Evolutionary conservation across 2,329 filamentous ascomycete genomes (phyloP).

Genomic region (Colletotrichum musae): DNA sequence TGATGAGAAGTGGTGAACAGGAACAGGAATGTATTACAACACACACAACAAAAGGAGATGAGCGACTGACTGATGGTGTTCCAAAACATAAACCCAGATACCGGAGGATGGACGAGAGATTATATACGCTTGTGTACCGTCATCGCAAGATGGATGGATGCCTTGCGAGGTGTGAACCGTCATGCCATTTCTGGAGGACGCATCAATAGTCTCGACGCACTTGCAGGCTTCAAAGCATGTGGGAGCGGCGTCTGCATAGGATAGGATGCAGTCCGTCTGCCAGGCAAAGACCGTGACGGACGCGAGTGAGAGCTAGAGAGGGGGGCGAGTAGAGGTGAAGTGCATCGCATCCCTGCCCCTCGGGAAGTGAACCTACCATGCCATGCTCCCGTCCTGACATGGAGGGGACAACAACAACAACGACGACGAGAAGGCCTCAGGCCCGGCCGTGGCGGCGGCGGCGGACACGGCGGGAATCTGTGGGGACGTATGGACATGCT

Average conservation of each 20-base stretch:
- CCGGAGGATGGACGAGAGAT: slow-evolving; percentile 8
- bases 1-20: slow-evolving; percentile 10
- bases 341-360: slow-evolving; percentile 27
- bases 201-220: slow-evolving; percentile 35
- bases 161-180: not conserved
- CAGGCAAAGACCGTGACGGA: slow-evolving; percentile 4
- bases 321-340: slow-evolving; percentile 22
- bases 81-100: not conserved
- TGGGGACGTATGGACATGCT: slow-evolving; percentile 27
- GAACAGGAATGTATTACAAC: slow-evolving; percentile 9
- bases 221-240: slow-evolving; percentile 26
- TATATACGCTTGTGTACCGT: slow-evolving; percentile 37
- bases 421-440: slow-evolving; percentile 24
- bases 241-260: slow-evolving; percentile 14
- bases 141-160: not conserved
- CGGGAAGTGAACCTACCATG: slow-evolving; percentile 18
- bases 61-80: slow-evolving; percentile 31
- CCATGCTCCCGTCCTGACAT: slow-evolving; percentile 29
- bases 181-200: slow-evolving; percentile 10
- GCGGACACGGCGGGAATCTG: slow-evolving; percentile 16
- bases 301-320: slow-evolving; percentile 32
- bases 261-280: slow-evolving; percentile 7
- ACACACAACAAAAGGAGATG: slow-evolving; percentile 21
- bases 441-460: not conserved
- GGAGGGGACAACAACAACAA: slow-evolving; percentile 19